Base-by-base conservation (phyloP, 2,329 filamentous ascomycete genomes). In the Hawksworthiomyces lignivorus region DNA sequence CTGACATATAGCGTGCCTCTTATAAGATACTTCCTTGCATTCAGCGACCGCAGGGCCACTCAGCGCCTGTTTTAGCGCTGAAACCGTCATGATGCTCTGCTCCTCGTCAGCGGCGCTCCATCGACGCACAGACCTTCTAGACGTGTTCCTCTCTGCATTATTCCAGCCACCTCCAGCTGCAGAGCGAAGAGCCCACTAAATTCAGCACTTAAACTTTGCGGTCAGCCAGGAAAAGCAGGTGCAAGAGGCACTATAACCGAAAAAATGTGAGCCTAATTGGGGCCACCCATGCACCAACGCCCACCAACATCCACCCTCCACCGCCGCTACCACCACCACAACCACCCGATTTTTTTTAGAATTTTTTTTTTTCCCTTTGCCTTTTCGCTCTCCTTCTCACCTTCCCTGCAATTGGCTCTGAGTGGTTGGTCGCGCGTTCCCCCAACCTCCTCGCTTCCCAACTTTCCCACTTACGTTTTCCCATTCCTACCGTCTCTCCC, bases 391-490 rank as follows among this genome's bases (percentile, higher is more conserved):
- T 19, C 28, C 19, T n/a, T 32, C 34, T 22, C 11, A 20, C 22
- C 30, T 33, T 21, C 34, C 38, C 45, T 44, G 34, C 36, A 29
- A 36, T 42, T 37, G 33, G 17, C 34, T 39, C 18, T 40, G 36
- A 41, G 40, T 48, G 46, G 46, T 31, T 45, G 40, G 40, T 29
- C 30, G 39, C 30, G 27, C 43, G 37, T 46, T 32, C 39, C 43
- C n/a, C 46, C 44, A 48, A 36, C 44, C 44, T 42, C 46, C 34
- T 41, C 33, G n/a, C 37, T 31, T 29, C 17, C 36, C 21, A 39
- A 47, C 36, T 35, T 24, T 38, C 19, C 30, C 39, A 18, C 44
- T 26, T 36, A 26, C 20, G 15, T 30, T 41, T 39, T 28, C 29
- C 39, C 28, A 34, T 28, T 17, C 30, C 38, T 38, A 41, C 36